phyloP scores from a whole-genome alignment of 1,139 yeast species.

The Yamadazyma siamensis region DNA sequence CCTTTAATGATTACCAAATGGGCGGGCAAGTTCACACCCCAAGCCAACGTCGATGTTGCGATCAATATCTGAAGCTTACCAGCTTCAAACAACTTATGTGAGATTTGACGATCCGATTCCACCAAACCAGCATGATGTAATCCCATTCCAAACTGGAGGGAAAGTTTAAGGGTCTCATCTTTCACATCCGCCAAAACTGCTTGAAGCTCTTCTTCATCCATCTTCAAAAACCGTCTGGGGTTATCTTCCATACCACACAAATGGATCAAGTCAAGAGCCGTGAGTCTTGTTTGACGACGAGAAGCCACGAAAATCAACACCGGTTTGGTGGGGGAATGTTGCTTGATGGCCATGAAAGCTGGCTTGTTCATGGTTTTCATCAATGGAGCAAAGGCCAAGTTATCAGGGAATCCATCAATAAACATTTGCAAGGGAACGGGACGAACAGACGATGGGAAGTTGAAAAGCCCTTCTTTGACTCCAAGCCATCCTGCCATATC shows the following conservation, averaged over 20 bases:
- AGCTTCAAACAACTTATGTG: constrained; percentile 80
- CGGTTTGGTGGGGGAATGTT: constrained; percentile 91
- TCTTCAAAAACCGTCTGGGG: constrained; percentile 80
- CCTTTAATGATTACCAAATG: constrained; percentile 92
- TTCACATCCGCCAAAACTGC: constrained; percentile 63
- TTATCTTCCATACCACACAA: constrained; percentile 93
- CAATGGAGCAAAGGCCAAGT: constrained; percentile 87
- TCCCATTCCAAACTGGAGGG: constrained; percentile 94
- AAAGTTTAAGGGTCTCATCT: constrained; percentile 81
- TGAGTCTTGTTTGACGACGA: constrained; percentile 91
- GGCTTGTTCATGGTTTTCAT: constrained; percentile 99
- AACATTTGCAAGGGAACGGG: constrained; percentile 98
- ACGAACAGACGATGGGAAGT: constrained; percentile 92
- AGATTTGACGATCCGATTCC: constrained; percentile 81
- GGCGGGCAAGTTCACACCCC: constrained; percentile 97
- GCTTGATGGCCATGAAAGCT: constrained; percentile 92
- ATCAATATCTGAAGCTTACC: constrained; percentile 86
- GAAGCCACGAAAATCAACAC: constrained; percentile 95
- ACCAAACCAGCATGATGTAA: constrained; percentile 97
- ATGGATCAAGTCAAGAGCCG: constrained; percentile 90
- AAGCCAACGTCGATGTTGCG: constrained; percentile 94
- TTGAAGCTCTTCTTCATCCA: constrained; percentile 72
- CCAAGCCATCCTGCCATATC: constrained; percentile 99
- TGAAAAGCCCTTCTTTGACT: constrained; percentile 82
- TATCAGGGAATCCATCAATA: constrained; percentile 96